A percentile compares a stretch with the other conserved stretches of the same genome.
These are phyloP conservation scores for Ascochyta koolunga DNA, from an alignment of 2,329 filamentous ascomycete species.

Conservation along the genomic window DNA sequence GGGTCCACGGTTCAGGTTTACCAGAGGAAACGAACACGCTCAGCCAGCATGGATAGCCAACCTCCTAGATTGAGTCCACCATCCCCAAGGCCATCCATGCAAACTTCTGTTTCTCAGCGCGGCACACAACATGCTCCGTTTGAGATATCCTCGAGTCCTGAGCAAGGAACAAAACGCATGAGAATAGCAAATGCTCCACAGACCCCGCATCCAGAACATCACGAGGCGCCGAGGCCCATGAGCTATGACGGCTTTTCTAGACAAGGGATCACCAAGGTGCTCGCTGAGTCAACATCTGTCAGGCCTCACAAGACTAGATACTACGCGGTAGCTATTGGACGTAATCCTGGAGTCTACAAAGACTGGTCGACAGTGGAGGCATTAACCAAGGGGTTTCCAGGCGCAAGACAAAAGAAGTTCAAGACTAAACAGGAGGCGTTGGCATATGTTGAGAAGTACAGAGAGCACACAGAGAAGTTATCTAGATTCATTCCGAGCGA, in stretches of 20 bases:
- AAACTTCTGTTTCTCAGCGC: not conserved
- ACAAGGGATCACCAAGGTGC: conserved; percentile 64
- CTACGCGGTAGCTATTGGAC: conserved; percentile 65
- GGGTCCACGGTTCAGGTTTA: no score
- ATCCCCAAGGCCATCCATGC: not conserved
- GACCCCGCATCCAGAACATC: conserved; percentile 57
- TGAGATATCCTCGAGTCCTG: conserved; percentile 19
- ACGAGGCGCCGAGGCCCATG: not conserved
- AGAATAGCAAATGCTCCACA: conserved; percentile 47
- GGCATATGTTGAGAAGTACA: conserved; percentile 67
- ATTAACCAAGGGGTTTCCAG: conserved; percentile 75
- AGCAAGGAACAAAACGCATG: conserved; percentile 3
- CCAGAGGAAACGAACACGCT: not conserved
- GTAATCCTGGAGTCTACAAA: conserved; percentile 65
- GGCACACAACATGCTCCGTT: conserved; percentile 3
- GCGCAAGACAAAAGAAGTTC: conserved; percentile 61
- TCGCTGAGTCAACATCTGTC: conserved; percentile 62
- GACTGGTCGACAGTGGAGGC: conserved; percentile 71
- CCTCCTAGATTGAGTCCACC: not conserved
- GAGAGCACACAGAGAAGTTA: not conserved
- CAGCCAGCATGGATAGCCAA: not conserved
- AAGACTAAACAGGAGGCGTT: conserved; percentile 69
- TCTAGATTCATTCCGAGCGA: not conserved
- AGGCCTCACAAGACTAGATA: conserved; percentile 55
- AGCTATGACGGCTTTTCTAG: conserved; percentile 1